A percentile compares a stretch with the other conserved stretches of the same genome.
Evolutionary conservation across 2,329 filamentous ascomycete genomes (phyloP).

Genomic region (Coniochaeta hoffmannii): DNA sequence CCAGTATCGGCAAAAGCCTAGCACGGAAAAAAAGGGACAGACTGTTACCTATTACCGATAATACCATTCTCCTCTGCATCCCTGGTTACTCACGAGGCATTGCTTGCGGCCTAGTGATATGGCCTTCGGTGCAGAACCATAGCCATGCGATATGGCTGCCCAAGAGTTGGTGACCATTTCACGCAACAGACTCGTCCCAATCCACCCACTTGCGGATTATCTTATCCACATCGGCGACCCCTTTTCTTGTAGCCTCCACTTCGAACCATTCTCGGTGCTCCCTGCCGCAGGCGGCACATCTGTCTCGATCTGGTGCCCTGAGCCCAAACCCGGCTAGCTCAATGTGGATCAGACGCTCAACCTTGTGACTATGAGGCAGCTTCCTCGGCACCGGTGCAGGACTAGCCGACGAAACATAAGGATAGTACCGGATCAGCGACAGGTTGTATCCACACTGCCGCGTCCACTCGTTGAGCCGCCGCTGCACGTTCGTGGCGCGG

Average conservation of each 20-base stretch:
- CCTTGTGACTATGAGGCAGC: slow-evolving; percentile 77
- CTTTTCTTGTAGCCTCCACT: slow-evolving; percentile 65
- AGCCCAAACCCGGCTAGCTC: slow-evolving; percentile 64
- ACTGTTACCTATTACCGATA: no score
- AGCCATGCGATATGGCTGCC: no score
- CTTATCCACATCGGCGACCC: slow-evolving; percentile 58
- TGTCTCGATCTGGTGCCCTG: slow-evolving; percentile 41
- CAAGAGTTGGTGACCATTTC: no score
- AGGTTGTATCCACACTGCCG: slow-evolving; percentile 87
- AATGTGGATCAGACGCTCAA: slow-evolving; percentile 84
- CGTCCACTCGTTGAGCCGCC: slow-evolving; percentile 87
- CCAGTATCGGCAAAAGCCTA: no score
- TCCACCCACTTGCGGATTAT: slow-evolving; percentile 72
- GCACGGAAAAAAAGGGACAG: no score
- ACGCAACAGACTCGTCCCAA: slow-evolving; percentile 58
- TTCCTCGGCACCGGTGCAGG: slow-evolving; percentile 47
- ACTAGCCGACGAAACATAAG: slow-evolving; percentile 53
- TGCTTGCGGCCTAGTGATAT: no score
- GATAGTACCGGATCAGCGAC: slow-evolving; percentile 85
- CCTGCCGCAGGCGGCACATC: slow-evolving; percentile 71
- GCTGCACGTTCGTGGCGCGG: slow-evolving; percentile 73
- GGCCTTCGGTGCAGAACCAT: no score
- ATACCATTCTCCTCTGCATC: no score
- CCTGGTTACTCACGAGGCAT: no score
- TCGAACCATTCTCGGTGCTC: slow-evolving; percentile 96